A percentile compares a stretch with the other conserved stretches of the same genome.
Conservation (phyloP, 2,329 filamentous ascomycete species). For the Aspergillus hortae region DNA sequence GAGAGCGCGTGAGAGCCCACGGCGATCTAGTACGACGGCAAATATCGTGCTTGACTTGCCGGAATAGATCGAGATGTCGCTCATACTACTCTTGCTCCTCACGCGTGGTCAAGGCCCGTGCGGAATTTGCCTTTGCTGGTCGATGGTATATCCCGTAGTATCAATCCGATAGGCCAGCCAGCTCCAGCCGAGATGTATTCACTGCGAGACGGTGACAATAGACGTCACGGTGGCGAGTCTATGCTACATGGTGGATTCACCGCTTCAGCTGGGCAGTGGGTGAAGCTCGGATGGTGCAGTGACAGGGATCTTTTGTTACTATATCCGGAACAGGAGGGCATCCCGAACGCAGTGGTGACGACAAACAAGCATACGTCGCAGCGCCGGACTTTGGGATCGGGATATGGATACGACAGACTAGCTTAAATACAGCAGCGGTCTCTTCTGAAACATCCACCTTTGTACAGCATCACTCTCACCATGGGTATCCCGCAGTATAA, state of each 20-base stretch:
- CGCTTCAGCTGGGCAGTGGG: background rate
- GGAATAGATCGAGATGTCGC: background rate
- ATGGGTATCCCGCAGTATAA: conserved; percentile 18
- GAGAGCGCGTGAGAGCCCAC: background rate
- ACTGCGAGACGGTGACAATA: background rate
- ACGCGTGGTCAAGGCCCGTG: background rate
- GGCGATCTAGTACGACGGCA: background rate
- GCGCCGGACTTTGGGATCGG: too few species aligned
- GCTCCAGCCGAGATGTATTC: background rate
- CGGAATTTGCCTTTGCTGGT: background rate
- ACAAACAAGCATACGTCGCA: background rate
- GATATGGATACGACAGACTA: background rate
- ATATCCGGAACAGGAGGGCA: background rate
- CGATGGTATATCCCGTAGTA: background rate
- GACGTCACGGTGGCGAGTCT: background rate
- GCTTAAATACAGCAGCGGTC: conserved; percentile 8
- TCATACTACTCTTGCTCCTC: background rate
- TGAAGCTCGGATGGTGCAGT: background rate
- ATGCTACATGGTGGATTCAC: background rate
- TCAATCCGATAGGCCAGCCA: background rate
- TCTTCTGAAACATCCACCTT: background rate
- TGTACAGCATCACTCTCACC: background rate
- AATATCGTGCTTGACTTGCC: background rate
- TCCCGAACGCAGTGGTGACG: conserved; percentile 7
- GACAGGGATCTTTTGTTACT: background rate